Conservation (phyloP, 768 basidiomycete genomes). For the Lactarius deliciosus region DNA sequence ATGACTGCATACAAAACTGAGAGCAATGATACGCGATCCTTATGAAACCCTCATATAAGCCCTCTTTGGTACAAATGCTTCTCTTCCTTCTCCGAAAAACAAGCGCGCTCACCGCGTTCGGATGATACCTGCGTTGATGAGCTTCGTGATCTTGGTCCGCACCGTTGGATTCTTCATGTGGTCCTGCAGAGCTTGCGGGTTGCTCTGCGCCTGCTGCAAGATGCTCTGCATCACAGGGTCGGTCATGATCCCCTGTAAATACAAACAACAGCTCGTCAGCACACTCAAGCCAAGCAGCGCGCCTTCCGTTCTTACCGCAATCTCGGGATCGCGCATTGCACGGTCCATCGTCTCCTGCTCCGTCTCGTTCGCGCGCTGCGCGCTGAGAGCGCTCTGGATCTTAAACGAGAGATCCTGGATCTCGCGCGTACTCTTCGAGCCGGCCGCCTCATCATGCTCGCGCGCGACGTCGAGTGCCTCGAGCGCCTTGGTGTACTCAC, state of each 20-base stretch:
- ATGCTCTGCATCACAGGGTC: conserved; percentile 95
- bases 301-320: conserved; percentile 53
- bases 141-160: conserved; percentile 79
- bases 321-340: conserved; percentile 97
- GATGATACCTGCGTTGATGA: conserved; percentile 92
- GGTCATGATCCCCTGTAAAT: conserved; percentile 68
- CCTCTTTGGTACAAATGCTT: neutral
- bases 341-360: conserved; percentile 91
- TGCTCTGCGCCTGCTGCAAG: conserved; percentile 87
- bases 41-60: neutral
- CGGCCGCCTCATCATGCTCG: conserved; percentile 66
- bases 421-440: conserved; percentile 75
- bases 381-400: conserved; percentile 73
- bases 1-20: neutral
- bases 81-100: neutral
- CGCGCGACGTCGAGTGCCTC: conserved; percentile 77
- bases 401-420: conserved; percentile 80
- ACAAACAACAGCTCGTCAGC: neutral
- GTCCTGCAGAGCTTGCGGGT: conserved; percentile 87
- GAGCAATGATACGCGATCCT: neutral
- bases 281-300: neutral
- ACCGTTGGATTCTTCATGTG: conserved; percentile 94
- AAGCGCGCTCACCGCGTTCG: conserved; percentile 61
- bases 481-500: conserved; percentile 84
- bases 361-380: conserved; percentile 77